Percentiles rank a stretch among this genome's conserved stretches.
Conservation (phyloP, 495 filamentous ascomycete genomes). For the Hyaloscypha bicolor region DNA sequence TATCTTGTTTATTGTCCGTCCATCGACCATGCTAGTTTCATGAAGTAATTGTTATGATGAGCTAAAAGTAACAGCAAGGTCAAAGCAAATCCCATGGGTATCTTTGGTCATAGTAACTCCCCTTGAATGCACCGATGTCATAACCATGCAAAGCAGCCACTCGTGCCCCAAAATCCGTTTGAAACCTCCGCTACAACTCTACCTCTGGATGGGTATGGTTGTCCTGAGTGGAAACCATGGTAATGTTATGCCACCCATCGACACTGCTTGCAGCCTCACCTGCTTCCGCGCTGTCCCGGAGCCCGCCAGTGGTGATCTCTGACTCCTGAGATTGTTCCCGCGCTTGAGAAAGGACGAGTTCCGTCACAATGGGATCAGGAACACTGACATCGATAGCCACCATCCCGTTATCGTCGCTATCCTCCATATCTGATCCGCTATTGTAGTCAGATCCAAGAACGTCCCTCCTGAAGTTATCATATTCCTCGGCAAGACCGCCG, state of each 20-base stretch:
- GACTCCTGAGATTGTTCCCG: constrained; percentile 13
- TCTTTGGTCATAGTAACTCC: neutral
- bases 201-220: constrained; percentile 52
- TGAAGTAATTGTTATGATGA: constrained; percentile 6
- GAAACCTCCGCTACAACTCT: constrained; percentile 42
- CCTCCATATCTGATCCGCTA: constrained; percentile 1
- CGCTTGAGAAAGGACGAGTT: constrained; percentile 22
- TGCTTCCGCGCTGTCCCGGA: constrained; percentile 10
- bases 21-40: neutral
- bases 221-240: constrained; percentile 48
- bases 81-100: constrained; percentile 6
- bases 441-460: constrained; percentile 18
- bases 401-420: constrained; percentile 19
- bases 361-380: constrained; percentile 18
- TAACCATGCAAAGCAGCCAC: neutral
- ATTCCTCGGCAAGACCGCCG: neutral
- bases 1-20: constrained; percentile 1
- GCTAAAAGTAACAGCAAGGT: constrained; percentile 5
- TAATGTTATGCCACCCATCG: constrained; percentile 45
- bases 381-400: constrained; percentile 9
- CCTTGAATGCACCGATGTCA: neutral
- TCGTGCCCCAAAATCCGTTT: neutral
- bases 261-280: constrained; percentile 18
- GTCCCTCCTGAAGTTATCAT: constrained; percentile 10
- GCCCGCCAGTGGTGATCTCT: constrained; percentile 3